Conservation (phyloP, 108 stramenopile genomes). For the Cyclostephanos invisitatus region DNA sequence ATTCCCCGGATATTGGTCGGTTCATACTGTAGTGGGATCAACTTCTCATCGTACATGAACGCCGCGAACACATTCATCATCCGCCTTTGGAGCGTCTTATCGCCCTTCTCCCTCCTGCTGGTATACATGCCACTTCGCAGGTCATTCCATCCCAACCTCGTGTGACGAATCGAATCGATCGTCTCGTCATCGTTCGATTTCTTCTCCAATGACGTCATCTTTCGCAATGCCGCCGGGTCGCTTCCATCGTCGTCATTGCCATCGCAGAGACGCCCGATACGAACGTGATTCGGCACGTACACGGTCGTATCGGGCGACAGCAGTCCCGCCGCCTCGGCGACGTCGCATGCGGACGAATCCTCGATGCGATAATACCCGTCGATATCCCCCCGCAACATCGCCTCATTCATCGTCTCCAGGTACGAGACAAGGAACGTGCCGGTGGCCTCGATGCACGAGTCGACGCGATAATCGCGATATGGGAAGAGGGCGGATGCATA, state of each 20-base stretch:
- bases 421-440: slow-evolving; percentile 48
- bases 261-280: slow-evolving; percentile 26
- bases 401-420: slow-evolving; percentile 39
- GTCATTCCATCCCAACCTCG: slow-evolving; percentile 54
- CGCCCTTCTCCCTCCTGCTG: slow-evolving; percentile 41
- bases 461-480: slow-evolving; percentile 23
- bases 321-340: slow-evolving; percentile 57
- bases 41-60: slow-evolving; percentile 31
- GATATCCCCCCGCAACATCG: slow-evolving; percentile 37
- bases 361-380: slow-evolving; percentile 47
- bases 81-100: slow-evolving; percentile 25
- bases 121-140: slow-evolving; percentile 52
- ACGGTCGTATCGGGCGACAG: slow-evolving; percentile 34
- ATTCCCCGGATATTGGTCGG: too few species aligned
- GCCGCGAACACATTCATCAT: slow-evolving; percentile 23
- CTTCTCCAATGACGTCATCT: slow-evolving; percentile 17
- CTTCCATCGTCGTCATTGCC: not conserved
- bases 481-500: slow-evolving; percentile 46
- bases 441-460: slow-evolving; percentile 56
- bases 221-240: not conserved
- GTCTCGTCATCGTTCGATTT: slow-evolving; percentile 22
- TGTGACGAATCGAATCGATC: slow-evolving; percentile 18
- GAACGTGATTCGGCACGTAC: slow-evolving; percentile 48
- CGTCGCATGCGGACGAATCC: slow-evolving; percentile 43
- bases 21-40: not conserved